phyloP scores from a whole-genome alignment of 176 grass and related monocot genomes.

The Raddia guianensis region DNA sequence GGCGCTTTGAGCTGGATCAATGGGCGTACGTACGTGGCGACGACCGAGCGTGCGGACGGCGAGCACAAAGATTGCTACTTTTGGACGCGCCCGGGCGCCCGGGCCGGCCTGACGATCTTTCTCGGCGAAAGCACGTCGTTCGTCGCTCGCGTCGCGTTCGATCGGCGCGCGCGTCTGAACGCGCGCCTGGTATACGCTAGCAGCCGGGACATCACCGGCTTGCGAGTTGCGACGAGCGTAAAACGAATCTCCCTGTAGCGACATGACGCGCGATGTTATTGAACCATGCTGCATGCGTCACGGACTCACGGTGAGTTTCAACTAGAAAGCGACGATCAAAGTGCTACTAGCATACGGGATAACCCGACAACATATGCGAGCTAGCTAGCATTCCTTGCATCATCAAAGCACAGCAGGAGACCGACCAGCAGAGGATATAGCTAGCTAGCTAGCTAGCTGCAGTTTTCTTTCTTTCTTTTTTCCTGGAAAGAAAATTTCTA shows the following conservation, averaged over 20 bases:
- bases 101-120: neutral
- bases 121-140: neutral
- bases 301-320: no score
- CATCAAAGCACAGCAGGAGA: no score
- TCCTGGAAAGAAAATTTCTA: neutral
- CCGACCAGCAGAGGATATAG: no score
- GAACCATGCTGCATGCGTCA: no score
- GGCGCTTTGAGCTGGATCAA: no score
- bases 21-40: neutral
- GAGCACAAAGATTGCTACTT: neutral
- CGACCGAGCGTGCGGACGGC: slow-evolving; percentile 28
- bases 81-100: neutral
- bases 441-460: no score
- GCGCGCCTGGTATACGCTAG: neutral
- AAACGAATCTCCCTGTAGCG: neutral
- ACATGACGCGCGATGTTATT: no score
- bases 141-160: neutral
- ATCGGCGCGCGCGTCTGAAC: neutral
- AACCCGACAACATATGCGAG: neutral
- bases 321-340: slow-evolving; percentile 9
- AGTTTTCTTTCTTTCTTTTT: no score
- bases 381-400: neutral
- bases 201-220: no score
- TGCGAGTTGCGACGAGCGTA: neutral
- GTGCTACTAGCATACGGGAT: neutral